These are phyloP conservation scores for Anthracocystis setariae DNA, from an alignment of 1,284 basidiomycete genomes.

Conservation along the genomic window DNA sequence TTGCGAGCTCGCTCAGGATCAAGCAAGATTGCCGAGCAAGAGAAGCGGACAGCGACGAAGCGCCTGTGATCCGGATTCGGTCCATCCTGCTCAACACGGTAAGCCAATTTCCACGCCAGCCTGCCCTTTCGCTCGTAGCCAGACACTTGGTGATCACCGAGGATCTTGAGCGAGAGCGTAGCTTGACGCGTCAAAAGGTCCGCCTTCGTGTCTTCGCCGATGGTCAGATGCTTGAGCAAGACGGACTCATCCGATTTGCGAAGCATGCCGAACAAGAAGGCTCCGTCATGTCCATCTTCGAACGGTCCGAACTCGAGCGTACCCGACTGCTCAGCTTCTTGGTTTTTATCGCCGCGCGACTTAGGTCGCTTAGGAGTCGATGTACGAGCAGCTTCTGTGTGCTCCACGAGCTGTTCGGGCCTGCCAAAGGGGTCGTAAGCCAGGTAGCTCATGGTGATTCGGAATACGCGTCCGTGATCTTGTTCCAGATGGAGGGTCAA, in stretches of 20 bases:
- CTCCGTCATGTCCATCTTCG: conserved; percentile 6
- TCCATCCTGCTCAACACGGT: conserved; percentile 36
- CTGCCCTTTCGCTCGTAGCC: conserved; percentile 55
- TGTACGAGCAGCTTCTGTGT: conserved; percentile 10
- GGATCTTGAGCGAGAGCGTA: conserved; percentile 36
- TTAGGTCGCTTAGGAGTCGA: conserved; percentile 43
- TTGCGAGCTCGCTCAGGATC: conserved; percentile 55
- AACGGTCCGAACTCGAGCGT: conserved; percentile 40
- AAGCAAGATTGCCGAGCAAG: conserved; percentile 56
- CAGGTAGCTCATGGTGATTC: conserved; percentile 51
- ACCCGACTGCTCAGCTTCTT: conserved; percentile 42
- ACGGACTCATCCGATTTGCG: conserved; percentile 18
- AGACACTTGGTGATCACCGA: conserved; percentile 50
- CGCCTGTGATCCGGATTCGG: conserved; percentile 1
- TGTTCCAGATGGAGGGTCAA: conserved; percentile 56
- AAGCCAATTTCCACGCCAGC: conserved; percentile 57
- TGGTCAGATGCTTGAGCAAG: conserved; percentile 53
- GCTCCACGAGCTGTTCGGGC: conserved; percentile 46
- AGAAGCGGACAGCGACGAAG: conserved; percentile 48
- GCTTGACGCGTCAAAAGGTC: conserved; percentile 59
- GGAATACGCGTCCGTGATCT: conserved; percentile 29
- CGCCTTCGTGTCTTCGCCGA: conserved; percentile 55
- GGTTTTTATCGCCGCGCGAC: conserved; percentile 43
- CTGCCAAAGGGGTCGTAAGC: conserved; percentile 59
- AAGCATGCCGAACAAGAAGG: conserved; percentile 7